These are phyloP conservation scores for Mortierella claussenii DNA, from an alignment of 192 early-diverging fungal genomes.

Conservation along the genomic window DNA sequence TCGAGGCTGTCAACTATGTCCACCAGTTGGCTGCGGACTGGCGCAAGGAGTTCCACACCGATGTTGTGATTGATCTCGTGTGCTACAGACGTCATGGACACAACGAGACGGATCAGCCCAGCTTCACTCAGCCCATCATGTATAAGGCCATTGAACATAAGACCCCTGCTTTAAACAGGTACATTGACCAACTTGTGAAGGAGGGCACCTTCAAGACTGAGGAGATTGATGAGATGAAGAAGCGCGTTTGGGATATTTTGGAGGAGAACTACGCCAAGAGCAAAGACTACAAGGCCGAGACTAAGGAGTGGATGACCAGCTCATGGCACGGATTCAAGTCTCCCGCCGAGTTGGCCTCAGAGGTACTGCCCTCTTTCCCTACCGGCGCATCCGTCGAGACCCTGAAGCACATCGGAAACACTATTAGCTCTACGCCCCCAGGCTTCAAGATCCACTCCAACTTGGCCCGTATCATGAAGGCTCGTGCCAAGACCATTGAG, in stretches of 20 bases:
- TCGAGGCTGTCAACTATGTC: conserved; percentile 95
- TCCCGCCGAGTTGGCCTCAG: conserved; percentile 76
- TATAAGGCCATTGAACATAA: conserved; percentile 91
- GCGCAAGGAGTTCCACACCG: conserved; percentile 95
- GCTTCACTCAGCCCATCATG: conserved; percentile 99
- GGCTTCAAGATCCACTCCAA: conserved; percentile 90
- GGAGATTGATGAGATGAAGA: conserved; percentile 90
- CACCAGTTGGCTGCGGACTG: conserved; percentile 96
- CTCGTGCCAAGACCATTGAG: conserved; percentile 83
- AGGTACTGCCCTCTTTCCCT: conserved; percentile 75
- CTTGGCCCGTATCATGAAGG: conserved; percentile 85
- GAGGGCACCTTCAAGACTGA: conserved; percentile 87
- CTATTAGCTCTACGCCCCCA: conserved; percentile 81
- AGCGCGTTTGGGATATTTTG: conserved; percentile 90
- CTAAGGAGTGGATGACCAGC: conserved; percentile 95
- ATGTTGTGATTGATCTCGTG: conserved; percentile 96
- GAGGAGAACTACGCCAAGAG: conserved; percentile 92
- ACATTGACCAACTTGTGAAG: conserved; percentile 82
- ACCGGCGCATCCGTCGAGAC: conserved; percentile 77
- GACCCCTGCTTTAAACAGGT: conserved; percentile 84
- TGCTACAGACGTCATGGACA: conserved; percentile 98
- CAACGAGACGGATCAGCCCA: conserved; percentile 99
- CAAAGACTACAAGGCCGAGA: conserved; percentile 89
- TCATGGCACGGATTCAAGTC: conserved; percentile 92
- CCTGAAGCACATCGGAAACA: conserved; percentile 84